A percentile compares a stretch with the other conserved stretches of the same genome.
phyloP scores from a whole-genome alignment of 257 asterid species.

The Osmanthus fragrans region DNA sequence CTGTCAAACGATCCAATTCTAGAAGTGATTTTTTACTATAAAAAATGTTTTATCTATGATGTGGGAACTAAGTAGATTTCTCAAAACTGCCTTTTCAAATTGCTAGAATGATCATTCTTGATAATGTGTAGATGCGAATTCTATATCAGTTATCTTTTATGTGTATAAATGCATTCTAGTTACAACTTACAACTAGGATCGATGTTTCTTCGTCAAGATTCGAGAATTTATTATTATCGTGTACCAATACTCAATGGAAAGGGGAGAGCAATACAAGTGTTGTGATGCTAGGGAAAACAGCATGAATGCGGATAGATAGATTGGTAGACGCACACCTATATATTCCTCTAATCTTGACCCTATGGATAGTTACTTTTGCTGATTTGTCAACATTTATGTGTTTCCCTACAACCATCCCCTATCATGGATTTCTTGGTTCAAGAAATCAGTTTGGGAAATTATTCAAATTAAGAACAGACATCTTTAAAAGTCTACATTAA shows the following conservation, averaged over 20 bases:
- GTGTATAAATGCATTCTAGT: not conserved
- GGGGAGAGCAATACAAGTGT: not conserved
- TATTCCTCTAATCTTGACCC: too few relatives aligned
- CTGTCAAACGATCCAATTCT: too few relatives aligned
- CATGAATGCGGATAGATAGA: not conserved
- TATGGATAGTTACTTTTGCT: too few relatives aligned
- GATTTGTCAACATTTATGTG: not conserved
- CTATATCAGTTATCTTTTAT: too few relatives aligned
- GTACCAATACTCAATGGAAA: not conserved
- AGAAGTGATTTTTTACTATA: too few relatives aligned
- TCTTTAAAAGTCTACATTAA: not conserved
- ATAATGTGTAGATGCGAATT: too few relatives aligned
- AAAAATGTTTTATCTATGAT: too few relatives aligned
- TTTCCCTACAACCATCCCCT: not conserved
- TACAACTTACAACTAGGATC: not conserved
- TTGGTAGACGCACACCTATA: too few relatives aligned
- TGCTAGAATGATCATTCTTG: too few relatives aligned
- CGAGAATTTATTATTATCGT: not conserved
- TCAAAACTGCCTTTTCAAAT: too few relatives aligned
- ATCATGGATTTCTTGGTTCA: not conserved
- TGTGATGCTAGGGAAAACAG: not conserved
- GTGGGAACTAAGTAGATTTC: too few relatives aligned
- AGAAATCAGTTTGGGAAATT: not conserved
- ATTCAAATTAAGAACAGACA: not conserved
- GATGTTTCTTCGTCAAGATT: not conserved